These are phyloP conservation scores for Lachnellula occidentalis DNA, from an alignment of 2,329 filamentous ascomycete genomes.

Conservation along the genomic window DNA sequence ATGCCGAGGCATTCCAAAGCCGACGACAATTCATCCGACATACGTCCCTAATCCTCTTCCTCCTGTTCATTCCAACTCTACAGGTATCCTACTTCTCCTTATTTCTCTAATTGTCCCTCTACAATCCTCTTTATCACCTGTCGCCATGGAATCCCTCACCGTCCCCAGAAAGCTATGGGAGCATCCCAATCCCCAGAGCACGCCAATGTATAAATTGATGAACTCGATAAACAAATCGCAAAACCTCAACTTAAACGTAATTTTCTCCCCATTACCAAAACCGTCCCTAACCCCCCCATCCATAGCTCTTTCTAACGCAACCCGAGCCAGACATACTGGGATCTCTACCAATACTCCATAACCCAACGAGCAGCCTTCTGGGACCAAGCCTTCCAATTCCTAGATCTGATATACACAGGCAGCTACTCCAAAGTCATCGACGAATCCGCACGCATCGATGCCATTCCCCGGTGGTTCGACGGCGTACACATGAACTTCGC, in stretches of 20 bases:
- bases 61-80: too few relatives aligned
- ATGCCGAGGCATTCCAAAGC: too few relatives aligned
- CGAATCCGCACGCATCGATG: constrained; percentile 62
- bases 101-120: not conserved
- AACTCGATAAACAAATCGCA: constrained; percentile 55
- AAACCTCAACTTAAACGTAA: constrained; percentile 52
- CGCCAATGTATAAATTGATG: constrained; percentile 63
- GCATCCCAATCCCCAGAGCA: constrained; percentile 55
- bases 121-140: not conserved
- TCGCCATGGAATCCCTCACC: constrained; percentile 15
- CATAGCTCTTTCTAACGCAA: not conserved
- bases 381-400: constrained; percentile 54
- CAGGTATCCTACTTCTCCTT: not conserved
- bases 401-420: constrained; percentile 59
- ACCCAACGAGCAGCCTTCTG: constrained; percentile 59
- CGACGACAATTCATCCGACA: too few relatives aligned
- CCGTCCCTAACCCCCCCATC: not conserved
- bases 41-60: too few relatives aligned
- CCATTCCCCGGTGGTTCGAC: constrained; percentile 70
- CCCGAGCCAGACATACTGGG: constrained; percentile 52
- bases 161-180: constrained; percentile 62
- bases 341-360: constrained; percentile 67
- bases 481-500: constrained; percentile 72
- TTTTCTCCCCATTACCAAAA: constrained; percentile 2
- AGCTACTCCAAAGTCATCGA: constrained; percentile 58